Evolutionary conservation across 768 basidiomycete species (phyloP).

Genomic region (Suillus bovinus): DNA sequence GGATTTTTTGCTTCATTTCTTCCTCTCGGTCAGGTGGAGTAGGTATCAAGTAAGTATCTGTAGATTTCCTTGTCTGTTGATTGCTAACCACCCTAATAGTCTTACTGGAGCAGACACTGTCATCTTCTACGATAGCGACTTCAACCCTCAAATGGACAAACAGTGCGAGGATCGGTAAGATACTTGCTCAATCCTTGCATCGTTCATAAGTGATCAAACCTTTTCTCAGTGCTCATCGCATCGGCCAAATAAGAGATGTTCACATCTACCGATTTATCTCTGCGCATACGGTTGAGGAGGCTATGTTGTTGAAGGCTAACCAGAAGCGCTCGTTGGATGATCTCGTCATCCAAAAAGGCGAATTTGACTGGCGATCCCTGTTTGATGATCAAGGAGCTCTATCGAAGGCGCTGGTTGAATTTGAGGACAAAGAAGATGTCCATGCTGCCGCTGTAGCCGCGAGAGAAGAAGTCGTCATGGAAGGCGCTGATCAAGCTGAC

Average conservation of each 20-base stretch:
- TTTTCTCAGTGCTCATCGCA: slow-evolving; percentile 82
- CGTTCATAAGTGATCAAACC: not conserved
- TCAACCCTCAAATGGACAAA: slow-evolving; percentile 96
- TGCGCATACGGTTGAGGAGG: slow-evolving; percentile 90
- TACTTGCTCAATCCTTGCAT: not conserved
- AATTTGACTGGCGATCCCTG: slow-evolving; percentile 91
- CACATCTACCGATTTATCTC: slow-evolving; percentile 96
- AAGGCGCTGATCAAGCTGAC: slow-evolving; percentile 80
- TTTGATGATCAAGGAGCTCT: slow-evolving; percentile 65
- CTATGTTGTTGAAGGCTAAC: slow-evolving; percentile 95
- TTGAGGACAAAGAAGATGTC: slow-evolving; percentile 87
- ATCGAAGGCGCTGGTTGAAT: slow-evolving; percentile 76
- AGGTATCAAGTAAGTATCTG: slow-evolving; percentile 81
- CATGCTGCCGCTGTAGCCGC: slow-evolving; percentile 79
- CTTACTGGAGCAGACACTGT: slow-evolving; percentile 92
- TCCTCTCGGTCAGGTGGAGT: slow-evolving; percentile 81
- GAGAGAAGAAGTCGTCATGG: slow-evolving; percentile 67
- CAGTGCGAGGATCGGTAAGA: slow-evolving; percentile 91
- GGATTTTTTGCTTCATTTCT: slow-evolving; percentile 88
- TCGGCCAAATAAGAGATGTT: slow-evolving; percentile 94
- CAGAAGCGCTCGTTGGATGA: slow-evolving; percentile 92
- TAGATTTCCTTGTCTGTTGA: slow-evolving; percentile 20
- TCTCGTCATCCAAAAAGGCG: slow-evolving; percentile 90
- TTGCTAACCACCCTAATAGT: slow-evolving; percentile 38
- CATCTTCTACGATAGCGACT: slow-evolving; percentile 96